Evolutionary conservation across 192 early-diverging fungal genomes (phyloP), one percentile per base, ranked within the genome.

Genomic region (Paraglomus brasilianum): DNA sequence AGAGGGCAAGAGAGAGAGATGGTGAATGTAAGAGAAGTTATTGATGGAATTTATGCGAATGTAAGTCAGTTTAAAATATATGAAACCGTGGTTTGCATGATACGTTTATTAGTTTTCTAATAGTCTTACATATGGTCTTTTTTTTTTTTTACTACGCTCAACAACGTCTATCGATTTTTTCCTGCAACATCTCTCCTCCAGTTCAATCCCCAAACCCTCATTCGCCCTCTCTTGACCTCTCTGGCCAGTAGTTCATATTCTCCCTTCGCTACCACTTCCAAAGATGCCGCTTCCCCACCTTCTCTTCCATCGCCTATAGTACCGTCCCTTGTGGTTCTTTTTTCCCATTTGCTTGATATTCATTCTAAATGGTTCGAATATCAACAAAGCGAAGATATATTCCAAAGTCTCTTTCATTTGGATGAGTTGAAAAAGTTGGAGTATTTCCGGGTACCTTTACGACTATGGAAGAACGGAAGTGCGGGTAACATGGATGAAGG

Each of bases 21-120:
- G 55, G 55, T 24, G 40, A 14, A 39, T 5, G 40, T 57, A 14
- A 6, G 40, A 57, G 55, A 10, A 39, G 55, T 57, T 14, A 39
- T 57, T 2, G 55, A 57, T 10, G 55, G 40, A 39, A 57, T 57
- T 57, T 57, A 39, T 24, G 9, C 4, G 14, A 57, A 5, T 10
- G 55, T 57, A 57, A 17, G 50, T 51, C 50, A 17, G 50, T 19
- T 17, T n/a, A n/a, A n/a, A n/a, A 51, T 17, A 51, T 51, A 21
- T 5, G 14, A 6, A n/a, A n/a, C 30, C 55, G 17, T 24, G n/a
- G 5, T 57, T 57, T n/a, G 40, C n/a, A n/a, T 57, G 14, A 11
- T 39, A 15, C 40, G 10, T 39, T n/a, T 13, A 38, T 15, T 38
- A 57, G 17, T 57, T 57, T 21, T 17, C n/a, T 50, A 50, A 50